A percentile compares a stretch with the other conserved stretches of the same genome.
Conservation (phyloP, 2,329 filamentous ascomycete species). For the Lanzia echinophila region DNA sequence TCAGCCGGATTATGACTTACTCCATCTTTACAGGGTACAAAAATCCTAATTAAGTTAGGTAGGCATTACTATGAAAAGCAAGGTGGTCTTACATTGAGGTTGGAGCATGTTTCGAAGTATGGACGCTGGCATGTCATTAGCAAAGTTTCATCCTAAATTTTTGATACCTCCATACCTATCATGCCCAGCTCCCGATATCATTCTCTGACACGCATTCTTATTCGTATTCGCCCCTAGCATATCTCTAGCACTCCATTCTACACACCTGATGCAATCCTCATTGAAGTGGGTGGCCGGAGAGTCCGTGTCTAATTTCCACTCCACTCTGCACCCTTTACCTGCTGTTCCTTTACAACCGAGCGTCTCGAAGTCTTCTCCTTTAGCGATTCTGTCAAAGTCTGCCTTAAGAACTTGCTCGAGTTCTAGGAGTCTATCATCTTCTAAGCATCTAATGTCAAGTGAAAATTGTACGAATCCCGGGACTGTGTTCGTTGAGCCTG, state of each 20-base stretch:
- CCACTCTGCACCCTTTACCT: constrained; percentile 45
- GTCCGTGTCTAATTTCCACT: constrained; percentile 56
- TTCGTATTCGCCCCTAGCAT: constrained; percentile 46
- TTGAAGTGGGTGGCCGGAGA: constrained; percentile 59
- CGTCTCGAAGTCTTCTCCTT: constrained; percentile 45
- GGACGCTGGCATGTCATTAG: constrained; percentile 42
- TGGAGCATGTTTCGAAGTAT: constrained; percentile 51
- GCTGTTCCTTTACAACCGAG: constrained; percentile 38
- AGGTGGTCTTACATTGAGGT: constrained; percentile 46
- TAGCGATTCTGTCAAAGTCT: constrained; percentile 55
- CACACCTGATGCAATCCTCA: constrained; percentile 58
- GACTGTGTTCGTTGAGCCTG: constrained; percentile 68
- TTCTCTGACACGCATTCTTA: constrained; percentile 39
- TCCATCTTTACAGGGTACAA: constrained; percentile 56
- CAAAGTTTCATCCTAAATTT: constrained; percentile 20
- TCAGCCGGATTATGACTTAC: constrained; percentile 59
- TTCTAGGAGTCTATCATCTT: constrained; percentile 48
- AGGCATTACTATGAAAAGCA: neutral
- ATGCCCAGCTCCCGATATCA: constrained; percentile 60
- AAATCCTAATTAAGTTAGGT: constrained; percentile 37
- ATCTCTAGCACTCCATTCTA: constrained; percentile 51
- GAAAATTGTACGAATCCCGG: constrained; percentile 61
- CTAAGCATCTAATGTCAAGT: constrained; percentile 58
- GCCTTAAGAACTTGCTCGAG: constrained; percentile 49
- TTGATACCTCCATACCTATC: constrained; percentile 38